A percentile compares a stretch with the other conserved stretches of the same genome.
phyloP scores from a whole-genome alignment of 805 yeast species.

The Wickerhamomyces chambardii region DNA sequence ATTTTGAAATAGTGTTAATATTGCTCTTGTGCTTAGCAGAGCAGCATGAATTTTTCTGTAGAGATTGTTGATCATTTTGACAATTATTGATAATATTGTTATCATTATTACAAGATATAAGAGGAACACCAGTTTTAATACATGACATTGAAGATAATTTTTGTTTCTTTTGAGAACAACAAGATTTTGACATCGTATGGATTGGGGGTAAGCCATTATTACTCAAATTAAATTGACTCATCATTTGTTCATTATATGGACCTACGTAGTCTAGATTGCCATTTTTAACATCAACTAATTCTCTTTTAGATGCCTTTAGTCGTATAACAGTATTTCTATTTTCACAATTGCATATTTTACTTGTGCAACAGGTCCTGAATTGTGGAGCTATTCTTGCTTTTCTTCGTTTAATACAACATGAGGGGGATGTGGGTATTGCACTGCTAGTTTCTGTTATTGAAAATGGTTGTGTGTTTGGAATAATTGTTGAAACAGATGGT shows the following conservation, averaged over 20 bases:
- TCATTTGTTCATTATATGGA: conserved; percentile 11
- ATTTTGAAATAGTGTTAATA: too few relatives aligned
- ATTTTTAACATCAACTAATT: conserved; percentile 15
- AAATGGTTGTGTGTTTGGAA: too few relatives aligned
- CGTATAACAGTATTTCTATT: conserved; percentile 12
- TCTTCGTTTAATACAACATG: not conserved
- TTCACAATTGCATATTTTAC: conserved; percentile 1
- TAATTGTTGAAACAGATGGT: too few relatives aligned
- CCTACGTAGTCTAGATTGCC: conserved; percentile 17
- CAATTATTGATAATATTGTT: too few relatives aligned
- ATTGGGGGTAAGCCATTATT: not conserved
- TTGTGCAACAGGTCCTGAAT: conserved; percentile 3
- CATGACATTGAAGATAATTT: too few relatives aligned
- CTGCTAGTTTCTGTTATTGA: too few relatives aligned
- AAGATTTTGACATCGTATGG: not conserved
- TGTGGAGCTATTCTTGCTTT: not conserved
- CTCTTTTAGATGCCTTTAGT: conserved; percentile 16
- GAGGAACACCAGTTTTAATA: too few relatives aligned
- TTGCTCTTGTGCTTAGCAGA: too few relatives aligned
- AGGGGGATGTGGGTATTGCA: too few relatives aligned
- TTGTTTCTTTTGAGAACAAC: not conserved
- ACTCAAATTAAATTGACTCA: conserved; percentile 1
- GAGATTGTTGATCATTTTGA: too few relatives aligned
- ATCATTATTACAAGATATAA: too few relatives aligned
- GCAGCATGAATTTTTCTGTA: too few relatives aligned